Evolutionary conservation across 225 moss, liverwort and hornwort species (phyloP).

Genomic region (Polytrichum formosum): DNA sequence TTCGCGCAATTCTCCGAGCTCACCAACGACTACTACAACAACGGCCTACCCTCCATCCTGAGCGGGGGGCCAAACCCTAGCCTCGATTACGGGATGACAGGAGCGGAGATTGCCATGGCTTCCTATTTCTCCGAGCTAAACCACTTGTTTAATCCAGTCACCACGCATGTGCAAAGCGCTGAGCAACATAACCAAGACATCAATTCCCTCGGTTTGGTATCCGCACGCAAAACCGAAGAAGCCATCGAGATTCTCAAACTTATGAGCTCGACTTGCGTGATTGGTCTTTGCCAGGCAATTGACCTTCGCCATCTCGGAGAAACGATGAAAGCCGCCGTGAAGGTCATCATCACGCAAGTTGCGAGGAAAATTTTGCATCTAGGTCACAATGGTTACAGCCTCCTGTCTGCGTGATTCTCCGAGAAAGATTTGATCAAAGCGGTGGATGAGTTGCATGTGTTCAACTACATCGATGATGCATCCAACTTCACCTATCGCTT

Average conservation of each 20-base stretch:
- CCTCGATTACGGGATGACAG: conserved; percentile 61
- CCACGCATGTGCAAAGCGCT: conserved; percentile 54
- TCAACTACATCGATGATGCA: conserved; percentile 67
- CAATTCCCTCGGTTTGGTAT: conserved; percentile 57
- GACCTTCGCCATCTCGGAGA: conserved; percentile 66
- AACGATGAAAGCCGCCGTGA: conserved; percentile 56
- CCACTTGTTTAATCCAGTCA: conserved; percentile 53
- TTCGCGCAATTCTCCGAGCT: conserved; percentile 20
- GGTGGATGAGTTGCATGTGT: conserved; percentile 55
- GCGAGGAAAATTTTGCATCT: conserved; percentile 53
- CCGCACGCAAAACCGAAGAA: conserved; percentile 48
- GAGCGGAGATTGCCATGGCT: conserved; percentile 44
- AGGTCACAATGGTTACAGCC: conserved; percentile 9
- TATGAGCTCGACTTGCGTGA: conserved; percentile 34
- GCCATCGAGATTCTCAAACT: conserved; percentile 38
- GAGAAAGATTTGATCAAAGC: conserved; percentile 56
- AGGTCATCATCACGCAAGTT: conserved; percentile 36
- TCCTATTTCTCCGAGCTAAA: conserved; percentile 47
- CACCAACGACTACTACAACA: conserved; percentile 44
- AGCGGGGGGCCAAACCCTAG: conserved; percentile 30
- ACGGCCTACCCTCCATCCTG: conserved; percentile 25
- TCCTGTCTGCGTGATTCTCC: conserved; percentile 27
- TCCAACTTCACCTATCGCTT: conserved; percentile 47
- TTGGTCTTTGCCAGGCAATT: conserved; percentile 41
- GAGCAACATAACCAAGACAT: conserved; percentile 46